These are phyloP conservation scores for Picochlorum sp. DNA, from an alignment of 139 green algal genomes.

Conservation along the genomic window DNA sequence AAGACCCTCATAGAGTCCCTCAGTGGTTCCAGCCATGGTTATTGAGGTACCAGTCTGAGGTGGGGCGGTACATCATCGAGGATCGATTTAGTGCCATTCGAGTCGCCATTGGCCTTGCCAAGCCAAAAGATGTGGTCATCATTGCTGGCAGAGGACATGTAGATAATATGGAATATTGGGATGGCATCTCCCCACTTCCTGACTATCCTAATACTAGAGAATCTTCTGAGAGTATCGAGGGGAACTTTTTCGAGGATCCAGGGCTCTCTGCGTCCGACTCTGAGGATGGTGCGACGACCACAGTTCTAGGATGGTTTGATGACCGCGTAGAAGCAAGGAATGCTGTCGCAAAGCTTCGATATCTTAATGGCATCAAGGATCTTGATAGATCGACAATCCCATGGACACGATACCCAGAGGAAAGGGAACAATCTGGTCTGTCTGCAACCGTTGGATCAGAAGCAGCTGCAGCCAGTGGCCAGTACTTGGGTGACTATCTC, in stretches of 20 bases:
- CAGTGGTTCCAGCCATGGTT: slow-evolving; percentile 18
- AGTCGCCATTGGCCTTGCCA: slow-evolving; percentile 83
- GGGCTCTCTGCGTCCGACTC: neutral
- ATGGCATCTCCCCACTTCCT: slow-evolving; percentile 17
- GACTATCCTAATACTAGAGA: neutral
- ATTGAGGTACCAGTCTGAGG: slow-evolving; percentile 18
- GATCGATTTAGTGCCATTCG: slow-evolving; percentile 76
- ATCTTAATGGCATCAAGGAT: slow-evolving; percentile 23
- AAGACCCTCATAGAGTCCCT: slow-evolving; percentile 25
- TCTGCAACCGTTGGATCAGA: slow-evolving; percentile 1
- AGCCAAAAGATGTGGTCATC: slow-evolving; percentile 72
- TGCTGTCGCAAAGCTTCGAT: slow-evolving; percentile 55
- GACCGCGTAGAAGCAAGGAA: slow-evolving; percentile 74
- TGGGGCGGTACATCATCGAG: slow-evolving; percentile 36
- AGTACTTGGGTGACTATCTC: neutral
- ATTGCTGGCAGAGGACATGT: slow-evolving; percentile 80
- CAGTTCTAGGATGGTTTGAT: slow-evolving; percentile 75
- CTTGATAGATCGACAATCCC: slow-evolving; percentile 18
- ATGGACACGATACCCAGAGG: slow-evolving; percentile 31
- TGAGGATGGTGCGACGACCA: slow-evolving; percentile 15
- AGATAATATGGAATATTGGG: slow-evolving; percentile 65
- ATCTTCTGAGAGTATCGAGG: neutral
- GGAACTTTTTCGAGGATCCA: slow-evolving; percentile 5
- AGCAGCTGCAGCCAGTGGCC: neutral
- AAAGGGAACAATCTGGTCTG: slow-evolving; percentile 10